A percentile compares a stretch with the other conserved stretches of the same genome.
phyloP scores from a whole-genome alignment of 73 alveolate species.

The Paramecium tetraurelia region DNA sequence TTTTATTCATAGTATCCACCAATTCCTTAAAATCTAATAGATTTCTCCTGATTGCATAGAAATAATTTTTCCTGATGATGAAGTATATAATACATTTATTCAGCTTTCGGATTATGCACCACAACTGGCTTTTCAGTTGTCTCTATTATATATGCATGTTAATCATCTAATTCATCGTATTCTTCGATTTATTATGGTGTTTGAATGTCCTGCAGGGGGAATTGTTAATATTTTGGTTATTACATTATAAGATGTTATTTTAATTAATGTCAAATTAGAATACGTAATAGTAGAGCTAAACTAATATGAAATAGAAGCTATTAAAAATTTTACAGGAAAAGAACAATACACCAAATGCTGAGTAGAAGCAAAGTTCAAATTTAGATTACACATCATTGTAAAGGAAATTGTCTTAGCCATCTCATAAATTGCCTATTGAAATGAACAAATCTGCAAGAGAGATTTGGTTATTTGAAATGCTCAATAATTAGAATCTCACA shows the following conservation, averaged over 20 bases:
- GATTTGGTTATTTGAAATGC: constrained; percentile 15
- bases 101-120: not conserved
- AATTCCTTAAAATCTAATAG: not conserved
- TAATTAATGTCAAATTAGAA: not conserved
- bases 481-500: not conserved
- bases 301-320: constrained; percentile 21
- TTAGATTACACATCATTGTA: not conserved
- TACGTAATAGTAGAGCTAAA: not conserved
- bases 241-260: not conserved
- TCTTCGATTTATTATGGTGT: not conserved
- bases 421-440: constrained; percentile 23
- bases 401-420: not conserved
- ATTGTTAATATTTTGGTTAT: not conserved
- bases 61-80: not conserved
- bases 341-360: not conserved
- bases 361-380: not conserved
- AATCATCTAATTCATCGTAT: not conserved
- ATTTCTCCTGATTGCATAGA: not conserved
- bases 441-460: not conserved
- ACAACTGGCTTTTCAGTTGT: not conserved
- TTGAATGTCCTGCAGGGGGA: not conserved
- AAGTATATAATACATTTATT: not conserved
- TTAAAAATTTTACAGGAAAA: not conserved
- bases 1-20: not conserved
- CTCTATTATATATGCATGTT: not conserved